A percentile compares a stretch with the other conserved stretches of the same genome.
Conservation (phyloP, 2,329 filamentous ascomycete species). For the Ustulina deusta region DNA sequence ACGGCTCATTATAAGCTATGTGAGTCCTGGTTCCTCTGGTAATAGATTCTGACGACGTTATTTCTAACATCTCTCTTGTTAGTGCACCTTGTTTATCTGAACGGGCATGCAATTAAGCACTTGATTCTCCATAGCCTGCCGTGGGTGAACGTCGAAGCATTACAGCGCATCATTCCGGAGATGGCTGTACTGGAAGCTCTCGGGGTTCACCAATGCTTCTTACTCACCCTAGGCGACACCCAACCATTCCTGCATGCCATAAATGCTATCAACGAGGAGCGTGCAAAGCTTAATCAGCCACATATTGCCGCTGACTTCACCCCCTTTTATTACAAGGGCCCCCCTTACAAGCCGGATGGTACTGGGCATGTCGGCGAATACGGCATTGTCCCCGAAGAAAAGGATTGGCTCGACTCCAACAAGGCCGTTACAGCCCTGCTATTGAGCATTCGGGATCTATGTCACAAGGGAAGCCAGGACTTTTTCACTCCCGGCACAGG, state of each 20-base stretch:
- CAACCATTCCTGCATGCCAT: conserved; percentile 40
- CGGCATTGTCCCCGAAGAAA: conserved; percentile 43
- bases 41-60: neutral
- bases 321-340: conserved; percentile 44
- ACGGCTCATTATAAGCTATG: conserved; percentile 28
- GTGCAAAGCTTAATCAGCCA: neutral
- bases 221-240: conserved; percentile 46
- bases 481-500: conserved; percentile 44
- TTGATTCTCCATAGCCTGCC: conserved; percentile 46
- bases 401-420: conserved; percentile 35
- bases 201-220: conserved; percentile 48
- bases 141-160: conserved; percentile 40
- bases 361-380: conserved; percentile 41
- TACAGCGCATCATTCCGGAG: conserved; percentile 39
- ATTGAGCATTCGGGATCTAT: conserved; percentile 30
- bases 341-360: conserved; percentile 18
- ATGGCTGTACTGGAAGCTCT: conserved; percentile 43
- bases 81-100: conserved; percentile 33
- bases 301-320: conserved; percentile 36
- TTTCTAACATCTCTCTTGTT: conserved; percentile 24
- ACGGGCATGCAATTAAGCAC: conserved; percentile 40
- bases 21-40: conserved; percentile 6
- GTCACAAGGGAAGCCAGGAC: conserved; percentile 38
- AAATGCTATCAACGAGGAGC: conserved; percentile 34
- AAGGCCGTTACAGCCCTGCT: conserved; percentile 39